Percentiles rank a stretch among this genome's conserved stretches.
These are phyloP conservation scores for Proliferodiscus dingleyae DNA, from an alignment of 2,329 filamentous ascomycete genomes.

Conservation along the genomic window DNA sequence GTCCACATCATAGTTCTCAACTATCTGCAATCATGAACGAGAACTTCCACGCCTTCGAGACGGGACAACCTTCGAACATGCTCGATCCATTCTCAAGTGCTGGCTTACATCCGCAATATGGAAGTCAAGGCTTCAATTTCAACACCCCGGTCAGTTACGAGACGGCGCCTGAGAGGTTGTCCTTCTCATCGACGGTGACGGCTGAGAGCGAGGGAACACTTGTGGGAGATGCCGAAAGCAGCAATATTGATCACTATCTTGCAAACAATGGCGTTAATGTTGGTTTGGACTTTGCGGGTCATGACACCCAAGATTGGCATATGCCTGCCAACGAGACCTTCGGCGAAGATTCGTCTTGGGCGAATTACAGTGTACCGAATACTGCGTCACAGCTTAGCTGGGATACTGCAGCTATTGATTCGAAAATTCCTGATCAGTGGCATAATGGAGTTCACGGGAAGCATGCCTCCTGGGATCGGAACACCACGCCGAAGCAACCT, in stretches of 20 bases:
- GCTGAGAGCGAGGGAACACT: conserved; percentile 30
- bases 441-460: conserved; percentile 7
- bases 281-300: conserved; percentile 10
- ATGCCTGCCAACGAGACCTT: conserved; percentile 2
- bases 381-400: conserved; percentile 11
- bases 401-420: conserved; percentile 4
- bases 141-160: conserved; percentile 11
- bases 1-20: conserved; percentile 42
- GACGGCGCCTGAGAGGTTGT: conserved; percentile 28
- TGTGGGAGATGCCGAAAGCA: conserved; percentile 19
- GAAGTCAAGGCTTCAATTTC: conserved; percentile 13
- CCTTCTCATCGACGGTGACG: conserved; percentile 35
- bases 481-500: too few species aligned
- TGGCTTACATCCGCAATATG: conserved; percentile 37
- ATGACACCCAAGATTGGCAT: conserved; percentile 9
- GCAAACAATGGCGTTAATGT: conserved; percentile 7
- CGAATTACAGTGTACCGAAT: conserved; percentile 13
- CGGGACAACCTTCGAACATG: conserved; percentile 31
- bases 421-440: conserved; percentile 10
- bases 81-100: conserved; percentile 50
- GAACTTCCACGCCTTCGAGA: conserved; percentile 46
- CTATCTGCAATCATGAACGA: conserved; percentile 53
- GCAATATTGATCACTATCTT: conserved; percentile 20
- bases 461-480: conserved; percentile 2
- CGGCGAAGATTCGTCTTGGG: conserved; percentile 10